phyloP scores from a whole-genome alignment of 1,139 yeast genomes.

The Pichia sp. region DNA sequence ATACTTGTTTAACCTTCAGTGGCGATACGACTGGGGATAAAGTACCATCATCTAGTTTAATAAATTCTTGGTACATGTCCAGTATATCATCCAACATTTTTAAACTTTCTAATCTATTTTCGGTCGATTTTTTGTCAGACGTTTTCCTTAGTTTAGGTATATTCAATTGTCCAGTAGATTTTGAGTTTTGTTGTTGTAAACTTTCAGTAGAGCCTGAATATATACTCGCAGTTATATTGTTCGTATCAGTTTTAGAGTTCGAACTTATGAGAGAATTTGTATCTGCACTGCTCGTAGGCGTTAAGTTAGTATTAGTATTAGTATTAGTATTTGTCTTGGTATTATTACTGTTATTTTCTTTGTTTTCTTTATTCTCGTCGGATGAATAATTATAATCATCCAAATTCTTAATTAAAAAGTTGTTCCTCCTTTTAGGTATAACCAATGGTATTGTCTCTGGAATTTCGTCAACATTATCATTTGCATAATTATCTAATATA shows the following conservation, averaged over 20 bases:
- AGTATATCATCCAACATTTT: slow-evolving; percentile 21
- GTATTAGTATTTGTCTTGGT: background rate
- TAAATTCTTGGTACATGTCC: slow-evolving; percentile 19
- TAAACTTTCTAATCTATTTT: slow-evolving; percentile 15
- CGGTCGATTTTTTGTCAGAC: background rate
- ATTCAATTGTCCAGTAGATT: background rate
- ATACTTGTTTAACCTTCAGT: background rate
- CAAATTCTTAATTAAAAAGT: slow-evolving; percentile 27
- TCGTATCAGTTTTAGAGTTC: slow-evolving; percentile 1
- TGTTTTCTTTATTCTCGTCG: slow-evolving; percentile 1
- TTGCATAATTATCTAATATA: background rate
- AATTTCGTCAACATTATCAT: background rate
- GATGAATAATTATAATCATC: slow-evolving; percentile 21
- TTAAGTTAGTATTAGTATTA: background rate
- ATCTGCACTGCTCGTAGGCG: slow-evolving; percentile 8
- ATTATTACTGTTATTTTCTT: background rate
- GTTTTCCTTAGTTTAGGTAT: slow-evolving; percentile 1
- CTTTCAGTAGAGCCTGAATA: slow-evolving; percentile 7
- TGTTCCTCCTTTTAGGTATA: slow-evolving; percentile 30
- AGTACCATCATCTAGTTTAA: background rate
- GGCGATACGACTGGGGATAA: background rate
- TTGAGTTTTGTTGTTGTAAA: background rate
- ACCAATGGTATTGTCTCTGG: slow-evolving; percentile 32
- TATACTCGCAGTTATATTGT: slow-evolving; percentile 5
- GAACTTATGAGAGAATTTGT: slow-evolving; percentile 9